Conservation (phyloP, 371 early-diverging fungal species). For the Lichtheimia ramosa region DNA sequence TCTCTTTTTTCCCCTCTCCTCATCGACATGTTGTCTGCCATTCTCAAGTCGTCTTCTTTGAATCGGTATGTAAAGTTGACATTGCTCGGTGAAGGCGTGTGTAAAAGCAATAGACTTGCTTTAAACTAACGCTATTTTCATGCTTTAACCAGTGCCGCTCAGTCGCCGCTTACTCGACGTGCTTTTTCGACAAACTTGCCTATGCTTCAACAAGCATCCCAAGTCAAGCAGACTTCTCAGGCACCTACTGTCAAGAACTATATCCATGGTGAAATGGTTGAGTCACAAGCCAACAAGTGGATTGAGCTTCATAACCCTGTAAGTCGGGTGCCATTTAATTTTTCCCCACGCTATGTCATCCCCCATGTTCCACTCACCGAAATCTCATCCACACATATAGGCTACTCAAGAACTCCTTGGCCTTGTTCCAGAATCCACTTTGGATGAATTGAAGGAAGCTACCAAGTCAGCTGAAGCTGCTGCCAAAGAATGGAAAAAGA, state of each 20-base stretch:
- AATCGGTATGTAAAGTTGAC: neutral
- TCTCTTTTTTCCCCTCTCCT: conserved; percentile 1
- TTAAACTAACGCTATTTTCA: neutral
- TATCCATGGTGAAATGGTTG: conserved; percentile 92
- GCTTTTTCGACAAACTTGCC: conserved; percentile 43
- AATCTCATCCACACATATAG: conserved; percentile 26
- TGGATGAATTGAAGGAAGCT: conserved; percentile 85
- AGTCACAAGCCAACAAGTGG: conserved; percentile 87
- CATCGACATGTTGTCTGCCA: conserved; percentile 9
- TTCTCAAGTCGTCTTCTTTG: conserved; percentile 7
- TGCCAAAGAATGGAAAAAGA: conserved; percentile 87
- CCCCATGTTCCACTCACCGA: no score
- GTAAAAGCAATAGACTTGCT: neutral
- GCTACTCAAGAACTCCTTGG: conserved; percentile 94
- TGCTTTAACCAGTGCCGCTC: neutral
- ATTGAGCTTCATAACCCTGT: conserved; percentile 91
- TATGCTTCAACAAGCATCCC: conserved; percentile 31
- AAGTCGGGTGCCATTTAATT: conserved; percentile 9
- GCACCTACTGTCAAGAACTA: conserved; percentile 70
- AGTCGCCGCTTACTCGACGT: conserved; percentile 18
- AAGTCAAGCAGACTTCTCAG: conserved; percentile 24
- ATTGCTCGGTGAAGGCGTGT: no score
- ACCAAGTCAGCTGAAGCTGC: conserved; percentile 74
- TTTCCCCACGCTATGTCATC: no score
- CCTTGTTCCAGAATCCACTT: conserved; percentile 89